Conservation (phyloP, 2,329 filamentous ascomycete genomes). For the Fusarium nelsonii region DNA sequence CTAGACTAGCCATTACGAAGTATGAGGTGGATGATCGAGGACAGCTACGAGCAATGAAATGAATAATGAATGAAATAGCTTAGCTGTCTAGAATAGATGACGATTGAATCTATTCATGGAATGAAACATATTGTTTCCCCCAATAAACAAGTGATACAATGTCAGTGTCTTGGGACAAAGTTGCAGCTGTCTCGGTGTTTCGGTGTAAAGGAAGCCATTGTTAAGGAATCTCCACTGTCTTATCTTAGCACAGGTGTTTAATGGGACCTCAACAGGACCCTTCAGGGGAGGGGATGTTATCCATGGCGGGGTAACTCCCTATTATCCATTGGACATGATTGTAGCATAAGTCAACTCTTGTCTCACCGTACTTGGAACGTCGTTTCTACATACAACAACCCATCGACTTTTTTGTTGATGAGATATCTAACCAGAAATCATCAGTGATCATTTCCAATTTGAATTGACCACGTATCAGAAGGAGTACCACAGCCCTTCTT, state of each 20-base stretch:
- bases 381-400: constrained; percentile 9
- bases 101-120: constrained; percentile 65
- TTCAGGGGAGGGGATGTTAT: constrained; percentile 19
- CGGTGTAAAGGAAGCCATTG: background rate
- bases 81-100: constrained; percentile 59
- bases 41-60: constrained; percentile 42
- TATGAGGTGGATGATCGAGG: constrained; percentile 41
- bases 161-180: background rate
- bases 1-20: constrained; percentile 53
- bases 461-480: background rate
- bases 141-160: background rate
- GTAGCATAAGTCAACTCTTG: constrained; percentile 6
- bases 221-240: background rate
- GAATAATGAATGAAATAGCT: constrained; percentile 37
- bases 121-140: constrained; percentile 9
- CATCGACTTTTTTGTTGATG: constrained; percentile 1
- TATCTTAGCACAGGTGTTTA: background rate
- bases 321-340: constrained; percentile 18
- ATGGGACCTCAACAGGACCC: constrained; percentile 18
- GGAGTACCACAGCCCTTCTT: background rate
- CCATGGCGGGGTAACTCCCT: constrained; percentile 39
- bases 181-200: constrained; percentile 2
- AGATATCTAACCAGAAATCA: background rate
- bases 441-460: background rate
- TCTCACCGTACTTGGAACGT: constrained; percentile 35